A percentile compares a stretch with the other conserved stretches of the same genome.
phyloP scores from a whole-genome alignment of 768 basidiomycete genomes.

The Crepidotus variabilis region DNA sequence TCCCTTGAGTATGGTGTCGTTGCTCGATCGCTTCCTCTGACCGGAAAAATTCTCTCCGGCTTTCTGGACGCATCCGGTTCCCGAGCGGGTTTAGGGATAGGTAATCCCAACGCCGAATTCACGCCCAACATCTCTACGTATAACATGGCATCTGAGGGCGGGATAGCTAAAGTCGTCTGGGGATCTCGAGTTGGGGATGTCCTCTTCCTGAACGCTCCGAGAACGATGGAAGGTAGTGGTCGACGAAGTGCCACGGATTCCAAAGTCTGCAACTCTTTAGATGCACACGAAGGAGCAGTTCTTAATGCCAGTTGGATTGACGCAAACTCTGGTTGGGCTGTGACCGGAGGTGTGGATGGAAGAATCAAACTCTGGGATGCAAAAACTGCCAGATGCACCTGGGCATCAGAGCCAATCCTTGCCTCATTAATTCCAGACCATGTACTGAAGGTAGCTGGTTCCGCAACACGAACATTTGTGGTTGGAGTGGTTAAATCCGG shows the following conservation, averaged over 20 bases:
- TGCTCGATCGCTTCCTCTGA: constrained; percentile 67
- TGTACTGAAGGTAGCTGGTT: constrained; percentile 45
- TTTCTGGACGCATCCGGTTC: constrained; percentile 63
- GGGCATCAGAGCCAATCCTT: constrained; percentile 48
- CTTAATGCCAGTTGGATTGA: constrained; percentile 51
- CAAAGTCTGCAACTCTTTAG: constrained; percentile 44
- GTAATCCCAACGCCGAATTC: constrained; percentile 76
- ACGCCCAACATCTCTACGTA: constrained; percentile 63
- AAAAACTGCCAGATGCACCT: constrained; percentile 49
- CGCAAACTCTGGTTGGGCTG: constrained; percentile 23
- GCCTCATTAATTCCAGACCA: constrained; percentile 40
- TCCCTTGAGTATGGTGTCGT: constrained; percentile 70
- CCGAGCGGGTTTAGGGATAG: constrained; percentile 55
- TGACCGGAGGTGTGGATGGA: constrained; percentile 62
- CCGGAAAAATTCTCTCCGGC: constrained; percentile 65
- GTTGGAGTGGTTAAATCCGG: constrained; percentile 55
- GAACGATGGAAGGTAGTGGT: constrained; percentile 49
- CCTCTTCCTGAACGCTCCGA: constrained; percentile 51
- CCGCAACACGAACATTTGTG: constrained; percentile 35
- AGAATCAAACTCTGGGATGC: constrained; percentile 73
- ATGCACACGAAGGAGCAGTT: constrained; percentile 64
- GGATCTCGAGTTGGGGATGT: constrained; percentile 70
- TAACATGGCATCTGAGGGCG: constrained; percentile 55
- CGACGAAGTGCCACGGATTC: constrained; percentile 43
- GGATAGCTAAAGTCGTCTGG: constrained; percentile 69